Percentiles rank a stretch among this genome's conserved stretches.
These are phyloP conservation scores for Tanacetum coccineum DNA, from an alignment of 129 eudicot species.

Conservation along the genomic window DNA sequence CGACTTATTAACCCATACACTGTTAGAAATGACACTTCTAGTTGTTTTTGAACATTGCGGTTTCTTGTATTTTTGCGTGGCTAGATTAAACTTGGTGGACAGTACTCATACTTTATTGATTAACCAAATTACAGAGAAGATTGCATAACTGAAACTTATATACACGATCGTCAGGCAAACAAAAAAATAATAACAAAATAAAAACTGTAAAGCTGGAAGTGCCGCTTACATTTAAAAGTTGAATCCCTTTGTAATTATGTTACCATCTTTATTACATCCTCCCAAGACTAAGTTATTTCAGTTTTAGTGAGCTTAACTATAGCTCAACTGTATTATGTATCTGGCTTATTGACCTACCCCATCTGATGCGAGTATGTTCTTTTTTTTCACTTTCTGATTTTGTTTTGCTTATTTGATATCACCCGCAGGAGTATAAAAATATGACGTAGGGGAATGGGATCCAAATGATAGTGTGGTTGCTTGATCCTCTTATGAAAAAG, in stretches of 20 bases:
- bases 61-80: not conserved
- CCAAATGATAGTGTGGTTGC: constrained; percentile 83
- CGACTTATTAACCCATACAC: too few species aligned
- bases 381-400: too few species aligned
- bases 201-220: too few species aligned
- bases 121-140: not conserved
- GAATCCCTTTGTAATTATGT: too few species aligned
- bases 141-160: not conserved
- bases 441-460: too few species aligned
- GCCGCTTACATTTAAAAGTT: too few species aligned
- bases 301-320: not conserved
- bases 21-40: not conserved
- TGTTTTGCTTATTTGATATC: not conserved
- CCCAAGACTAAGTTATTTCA: too few species aligned
- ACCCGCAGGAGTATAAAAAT: constrained; percentile 59
- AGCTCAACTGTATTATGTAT: constrained; percentile 5
- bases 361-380: not conserved
- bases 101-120: not conserved
- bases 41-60: not conserved
- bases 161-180: too few species aligned
- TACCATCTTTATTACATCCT: too few species aligned
- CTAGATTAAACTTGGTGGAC: not conserved
- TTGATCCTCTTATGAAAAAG: constrained; percentile 90
- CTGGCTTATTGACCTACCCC: not conserved
- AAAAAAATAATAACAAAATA: too few species aligned